These are phyloP conservation scores for Papiliotrema fonsecae DNA, from an alignment of 1,284 basidiomycete genomes.

Conservation along the genomic window DNA sequence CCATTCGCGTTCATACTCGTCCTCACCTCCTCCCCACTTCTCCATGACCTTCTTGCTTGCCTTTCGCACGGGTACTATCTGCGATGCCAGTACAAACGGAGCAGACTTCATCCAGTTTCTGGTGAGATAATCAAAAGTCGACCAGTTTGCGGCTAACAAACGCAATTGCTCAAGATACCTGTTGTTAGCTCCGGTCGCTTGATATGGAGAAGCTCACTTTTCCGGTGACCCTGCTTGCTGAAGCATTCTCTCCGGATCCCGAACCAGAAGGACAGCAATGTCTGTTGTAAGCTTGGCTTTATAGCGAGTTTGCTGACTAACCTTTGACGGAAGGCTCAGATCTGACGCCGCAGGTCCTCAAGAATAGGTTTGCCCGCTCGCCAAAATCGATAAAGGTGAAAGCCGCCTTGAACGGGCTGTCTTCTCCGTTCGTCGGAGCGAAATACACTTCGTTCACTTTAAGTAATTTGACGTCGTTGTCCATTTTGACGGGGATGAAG, in stretches of 20 bases:
- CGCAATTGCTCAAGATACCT: constrained; percentile 80
- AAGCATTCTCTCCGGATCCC: constrained; percentile 38
- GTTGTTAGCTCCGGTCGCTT: constrained; percentile 1
- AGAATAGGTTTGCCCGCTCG: constrained; percentile 70
- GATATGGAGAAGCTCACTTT: constrained; percentile 22
- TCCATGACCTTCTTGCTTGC: constrained; percentile 14
- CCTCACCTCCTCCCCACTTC: constrained; percentile 35
- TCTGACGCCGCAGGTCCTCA: constrained; percentile 81
- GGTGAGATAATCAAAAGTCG: constrained; percentile 58
- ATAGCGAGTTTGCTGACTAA: constrained; percentile 9
- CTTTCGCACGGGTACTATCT: constrained; percentile 51
- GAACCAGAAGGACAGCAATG: constrained; percentile 37
- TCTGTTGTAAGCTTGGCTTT: constrained; percentile 17
- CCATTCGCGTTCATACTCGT: constrained; percentile 33
- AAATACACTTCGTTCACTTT: constrained; percentile 45
- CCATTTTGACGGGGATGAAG: constrained; percentile 48
- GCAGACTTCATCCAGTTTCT: constrained; percentile 63
- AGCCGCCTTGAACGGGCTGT: constrained; percentile 36
- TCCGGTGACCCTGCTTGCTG: constrained; percentile 41
- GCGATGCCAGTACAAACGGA: constrained; percentile 68
- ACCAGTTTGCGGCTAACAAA: constrained; percentile 72
- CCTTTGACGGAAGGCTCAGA: constrained; percentile 76
- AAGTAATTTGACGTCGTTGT: constrained; percentile 24
- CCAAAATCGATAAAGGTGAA: constrained; percentile 93
- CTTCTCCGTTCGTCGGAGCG: constrained; percentile 18